Conservation (phyloP, 805 yeast species). For the Saccharomycopsis microspora region DNA sequence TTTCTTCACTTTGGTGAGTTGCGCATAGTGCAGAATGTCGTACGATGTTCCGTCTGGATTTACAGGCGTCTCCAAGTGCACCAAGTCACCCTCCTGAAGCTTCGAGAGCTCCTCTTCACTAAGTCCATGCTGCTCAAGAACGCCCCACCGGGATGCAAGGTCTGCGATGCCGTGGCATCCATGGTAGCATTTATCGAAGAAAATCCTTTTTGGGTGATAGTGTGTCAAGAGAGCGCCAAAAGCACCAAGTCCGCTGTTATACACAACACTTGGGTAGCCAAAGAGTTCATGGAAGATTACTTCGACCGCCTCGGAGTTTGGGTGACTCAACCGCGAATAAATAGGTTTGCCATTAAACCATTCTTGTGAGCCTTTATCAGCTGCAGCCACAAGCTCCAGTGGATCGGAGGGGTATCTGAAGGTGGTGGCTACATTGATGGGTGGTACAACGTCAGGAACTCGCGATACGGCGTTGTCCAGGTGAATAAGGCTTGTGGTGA, state of each 20-base stretch:
- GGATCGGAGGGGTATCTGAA: conserved; percentile 58
- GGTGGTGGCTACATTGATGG: conserved; percentile 76
- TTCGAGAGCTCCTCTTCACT: conserved; percentile 36
- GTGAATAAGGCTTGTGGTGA: conserved; percentile 54
- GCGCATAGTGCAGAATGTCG: conserved; percentile 53
- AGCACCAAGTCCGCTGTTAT: conserved; percentile 74
- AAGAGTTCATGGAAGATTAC: conserved; percentile 47
- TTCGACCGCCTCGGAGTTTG: conserved; percentile 60
- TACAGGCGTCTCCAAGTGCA: conserved; percentile 81
- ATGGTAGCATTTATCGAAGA: conserved; percentile 74
- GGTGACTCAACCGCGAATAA: conserved; percentile 71
- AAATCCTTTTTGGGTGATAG: conserved; percentile 60
- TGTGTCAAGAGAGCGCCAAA: conserved; percentile 64
- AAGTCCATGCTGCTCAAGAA: conserved; percentile 38
- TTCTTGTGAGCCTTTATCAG: conserved; percentile 23
- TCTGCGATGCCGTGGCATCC: conserved; percentile 69
- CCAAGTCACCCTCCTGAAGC: conserved; percentile 51
- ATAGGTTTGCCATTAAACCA: conserved; percentile 25
- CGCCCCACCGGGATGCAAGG: conserved; percentile 49
- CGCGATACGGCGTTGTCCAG: conserved; percentile 50
- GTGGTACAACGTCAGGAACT: conserved; percentile 61
- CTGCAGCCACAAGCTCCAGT: conserved; percentile 30
- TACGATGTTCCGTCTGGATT: conserved; percentile 68
- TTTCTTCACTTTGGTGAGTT: conserved; percentile 66
- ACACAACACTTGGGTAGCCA: conserved; percentile 55